Percentiles rank a stretch among this genome's conserved stretches.
Evolutionary conservation across 2,329 filamentous ascomycete genomes (phyloP).

Genomic region (Helicocarpus griseus): DNA sequence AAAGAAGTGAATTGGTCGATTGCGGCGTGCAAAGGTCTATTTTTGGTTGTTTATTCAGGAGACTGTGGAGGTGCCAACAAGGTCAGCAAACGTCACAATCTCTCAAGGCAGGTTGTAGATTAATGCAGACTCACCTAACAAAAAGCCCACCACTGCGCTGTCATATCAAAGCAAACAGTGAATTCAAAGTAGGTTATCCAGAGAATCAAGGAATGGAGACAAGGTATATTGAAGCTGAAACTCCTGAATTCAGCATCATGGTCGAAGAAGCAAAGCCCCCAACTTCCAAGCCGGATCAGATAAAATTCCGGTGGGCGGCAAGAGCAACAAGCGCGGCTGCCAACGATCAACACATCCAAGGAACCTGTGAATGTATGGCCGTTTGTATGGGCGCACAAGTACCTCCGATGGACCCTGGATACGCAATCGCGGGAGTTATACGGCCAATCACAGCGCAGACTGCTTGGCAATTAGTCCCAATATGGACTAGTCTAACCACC

Average conservation of each 20-base stretch:
- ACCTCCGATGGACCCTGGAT: background rate
- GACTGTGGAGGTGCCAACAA: background rate
- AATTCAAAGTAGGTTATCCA: too few species aligned
- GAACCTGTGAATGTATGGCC: background rate
- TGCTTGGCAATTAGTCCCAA: too few species aligned
- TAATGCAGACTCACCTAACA: background rate
- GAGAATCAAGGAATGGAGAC: too few species aligned
- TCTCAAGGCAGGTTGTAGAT: background rate
- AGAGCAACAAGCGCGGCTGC: too few species aligned
- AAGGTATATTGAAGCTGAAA: too few species aligned
- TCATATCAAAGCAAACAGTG: background rate
- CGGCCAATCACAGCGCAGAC: too few species aligned
- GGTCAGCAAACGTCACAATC: background rate
- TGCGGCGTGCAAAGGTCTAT: background rate
- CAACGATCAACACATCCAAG: background rate
- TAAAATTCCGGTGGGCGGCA: background rate
- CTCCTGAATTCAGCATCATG: too few species aligned
- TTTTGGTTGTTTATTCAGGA: background rate
- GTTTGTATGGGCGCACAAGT: background rate
- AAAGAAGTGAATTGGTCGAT: background rate
- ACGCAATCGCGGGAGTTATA: background rate
- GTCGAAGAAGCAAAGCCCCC: too few species aligned
- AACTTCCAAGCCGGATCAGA: background rate
- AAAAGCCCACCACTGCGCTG: background rate
- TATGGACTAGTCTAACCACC: too few species aligned